phyloP scores from a whole-genome alignment of 768 basidiomycete species.

The Filobasidium wieringae region DNA sequence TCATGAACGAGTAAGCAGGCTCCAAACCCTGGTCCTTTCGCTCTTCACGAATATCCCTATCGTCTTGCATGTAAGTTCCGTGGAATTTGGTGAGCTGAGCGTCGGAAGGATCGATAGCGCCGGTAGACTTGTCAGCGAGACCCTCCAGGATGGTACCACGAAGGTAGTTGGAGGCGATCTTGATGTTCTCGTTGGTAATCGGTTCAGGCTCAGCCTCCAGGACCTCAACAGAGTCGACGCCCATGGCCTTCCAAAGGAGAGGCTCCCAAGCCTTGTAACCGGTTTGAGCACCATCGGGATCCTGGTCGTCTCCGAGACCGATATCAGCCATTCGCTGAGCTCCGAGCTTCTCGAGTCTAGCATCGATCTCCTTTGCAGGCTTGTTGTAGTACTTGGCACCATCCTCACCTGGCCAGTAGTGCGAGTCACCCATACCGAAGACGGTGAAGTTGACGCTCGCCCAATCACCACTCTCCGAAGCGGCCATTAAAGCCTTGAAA shows the following conservation, averaged over 20 bases:
- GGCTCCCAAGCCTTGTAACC: slow-evolving; percentile 97
- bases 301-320: slow-evolving; percentile 92
- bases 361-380: slow-evolving; percentile 78
- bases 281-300: slow-evolving; percentile 87
- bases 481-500: slow-evolving; percentile 58
- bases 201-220: slow-evolving; percentile 87
- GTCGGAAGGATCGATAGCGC: slow-evolving; percentile 80
- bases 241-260: slow-evolving; percentile 80
- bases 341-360: slow-evolving; percentile 64
- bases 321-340: slow-evolving; percentile 59
- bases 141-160: slow-evolving; percentile 93
- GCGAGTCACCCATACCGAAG: slow-evolving; percentile 93
- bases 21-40: slow-evolving; percentile 83
- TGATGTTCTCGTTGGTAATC: slow-evolving; percentile 99
- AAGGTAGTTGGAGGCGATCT: slow-evolving; percentile 83
- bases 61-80: slow-evolving; percentile 58
- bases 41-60: slow-evolving; percentile 95
- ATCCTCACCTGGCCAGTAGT: slow-evolving; percentile 96
- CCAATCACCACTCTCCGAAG: slow-evolving; percentile 48
- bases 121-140: slow-evolving; percentile 69
- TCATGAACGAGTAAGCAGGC: slow-evolving; percentile 97
- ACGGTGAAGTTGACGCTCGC: slow-evolving; percentile 63
- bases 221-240: slow-evolving; percentile 78
- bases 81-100: slow-evolving; percentile 91
- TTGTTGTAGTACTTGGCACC: slow-evolving; percentile 99